Conservation (phyloP, 1,284 basidiomycete species). For the Schizophyllum amplum region DNA sequence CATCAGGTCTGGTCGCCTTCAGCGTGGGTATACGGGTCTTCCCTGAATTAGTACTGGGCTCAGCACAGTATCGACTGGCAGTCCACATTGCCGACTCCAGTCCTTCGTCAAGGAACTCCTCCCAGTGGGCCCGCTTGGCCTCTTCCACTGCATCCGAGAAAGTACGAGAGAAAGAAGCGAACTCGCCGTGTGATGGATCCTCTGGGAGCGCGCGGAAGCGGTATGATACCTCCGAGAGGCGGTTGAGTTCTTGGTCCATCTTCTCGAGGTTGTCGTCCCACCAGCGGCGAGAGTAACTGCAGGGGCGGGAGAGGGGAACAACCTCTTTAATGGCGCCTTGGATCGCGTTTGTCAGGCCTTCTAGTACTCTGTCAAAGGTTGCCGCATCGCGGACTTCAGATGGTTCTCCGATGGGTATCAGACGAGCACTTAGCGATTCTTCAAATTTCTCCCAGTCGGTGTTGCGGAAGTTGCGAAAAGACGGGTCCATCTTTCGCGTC, state of each 20-base stretch:
- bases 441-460: constrained; percentile 6
- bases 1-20: too few species aligned
- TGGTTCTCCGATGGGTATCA: too few species aligned
- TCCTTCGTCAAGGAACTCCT: constrained; percentile 5
- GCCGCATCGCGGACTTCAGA: too few species aligned
- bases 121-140: constrained; percentile 4
- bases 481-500: too few species aligned
- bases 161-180: neutral
- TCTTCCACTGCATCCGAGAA: constrained; percentile 1
- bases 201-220: neutral
- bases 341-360: too few species aligned
- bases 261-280: constrained; percentile 3
- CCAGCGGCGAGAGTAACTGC: constrained; percentile 5
- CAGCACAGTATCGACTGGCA: constrained; percentile 2
- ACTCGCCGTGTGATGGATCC: neutral
- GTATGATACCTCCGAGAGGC: constrained; percentile 1
- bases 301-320: constrained; percentile 1
- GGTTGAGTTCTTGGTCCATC: neutral
- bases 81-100: constrained; percentile 4
- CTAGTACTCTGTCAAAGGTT: too few species aligned
- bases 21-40: too few species aligned
- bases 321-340: neutral
- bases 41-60: neutral
- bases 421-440: neutral
- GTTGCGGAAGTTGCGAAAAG: neutral